A percentile compares a stretch with the other conserved stretches of the same genome.
Evolutionary conservation across 1,139 yeast genomes (phyloP).

Genomic region (Insectozyma bohioensis): DNA sequence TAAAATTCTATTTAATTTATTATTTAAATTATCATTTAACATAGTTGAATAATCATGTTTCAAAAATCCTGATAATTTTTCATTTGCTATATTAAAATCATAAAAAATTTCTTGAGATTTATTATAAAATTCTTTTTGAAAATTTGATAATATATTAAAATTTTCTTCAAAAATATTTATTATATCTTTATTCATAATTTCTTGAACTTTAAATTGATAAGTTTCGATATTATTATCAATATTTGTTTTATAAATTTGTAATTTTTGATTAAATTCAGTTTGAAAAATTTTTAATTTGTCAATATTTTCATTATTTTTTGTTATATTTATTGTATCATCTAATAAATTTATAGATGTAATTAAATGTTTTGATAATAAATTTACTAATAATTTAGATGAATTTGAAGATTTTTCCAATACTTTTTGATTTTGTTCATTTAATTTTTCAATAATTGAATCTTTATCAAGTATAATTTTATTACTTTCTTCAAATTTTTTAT

Average conservation of each 20-base stretch:
- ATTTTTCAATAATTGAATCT: conserved; percentile 5
- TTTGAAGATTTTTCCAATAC: conserved; percentile 10
- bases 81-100: conserved; percentile 16
- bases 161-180: conserved; percentile 7
- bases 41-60: conserved; percentile 14
- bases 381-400: conserved; percentile 10
- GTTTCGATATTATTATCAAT: conserved; percentile 5
- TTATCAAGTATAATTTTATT: neutral
- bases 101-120: conserved; percentile 11
- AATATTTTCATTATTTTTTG: conserved; percentile 1
- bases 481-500: conserved; percentile 2
- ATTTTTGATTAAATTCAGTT: conserved; percentile 5
- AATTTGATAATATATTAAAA: conserved; percentile 6
- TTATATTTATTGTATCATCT: conserved; percentile 5
- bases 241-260: conserved; percentile 7
- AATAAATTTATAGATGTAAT: conserved; percentile 9
- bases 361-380: conserved; percentile 11
- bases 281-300: conserved; percentile 6
- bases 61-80: conserved; percentile 16
- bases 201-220: conserved; percentile 7
- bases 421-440: conserved; percentile 9
- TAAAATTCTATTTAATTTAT: conserved; percentile 11
- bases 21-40: conserved; percentile 9
- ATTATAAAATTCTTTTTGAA: conserved; percentile 8
- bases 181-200: conserved; percentile 9